Evolutionary conservation across 2,329 filamentous ascomycete genomes (phyloP), one percentile per base, ranked within the genome.

Genomic region (Neonectria sp.): DNA sequence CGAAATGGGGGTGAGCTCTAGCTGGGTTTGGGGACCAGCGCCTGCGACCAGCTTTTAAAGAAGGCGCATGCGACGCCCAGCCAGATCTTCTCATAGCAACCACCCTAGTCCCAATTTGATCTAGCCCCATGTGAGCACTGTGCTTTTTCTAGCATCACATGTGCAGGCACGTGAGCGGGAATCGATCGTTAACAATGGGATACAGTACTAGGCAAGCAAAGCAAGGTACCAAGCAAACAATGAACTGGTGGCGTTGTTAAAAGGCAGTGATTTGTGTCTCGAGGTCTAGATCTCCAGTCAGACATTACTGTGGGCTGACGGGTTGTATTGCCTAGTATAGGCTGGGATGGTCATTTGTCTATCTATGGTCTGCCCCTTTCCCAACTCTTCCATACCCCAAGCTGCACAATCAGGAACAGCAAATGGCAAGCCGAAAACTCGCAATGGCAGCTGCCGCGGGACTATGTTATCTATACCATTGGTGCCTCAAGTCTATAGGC

Each of bases 41-140:
- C 66, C 63, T 71, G 68, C 71, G 69, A 68, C 58, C 67, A 75
- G 74, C 68, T 71, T 77, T 78, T 76, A 75, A 72, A 74, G 60
- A 67, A 72, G 63, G 63, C 53, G 73, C 73, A 73, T 75, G 67
- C 67, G 70, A 71, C 66, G 55, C 63, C 65, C 68, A 63, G 58
- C 60, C 68, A 70, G 67, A 69, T 69, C 68, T 68, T 69, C 69
- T 70, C 74, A 71, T 77, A 76, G 76, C 77, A 79, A 80, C 76
- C 63, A 68, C 46, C 55, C 79, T 80, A 82, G 67, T 56, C 76
- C 60, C 33, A 46, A 72, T 76, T 15, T 56, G 53, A 45, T 13
- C 37, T 73, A 72, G 70, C 29, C 48, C 13, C 8, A 24, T 45
- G 46, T 53, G 33, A 15, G 51, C 37, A 62, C 55, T 51, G 40